These are phyloP conservation scores for Salix purpurea DNA, from an alignment of 345 rosid genomes.

Conservation along the genomic window DNA sequence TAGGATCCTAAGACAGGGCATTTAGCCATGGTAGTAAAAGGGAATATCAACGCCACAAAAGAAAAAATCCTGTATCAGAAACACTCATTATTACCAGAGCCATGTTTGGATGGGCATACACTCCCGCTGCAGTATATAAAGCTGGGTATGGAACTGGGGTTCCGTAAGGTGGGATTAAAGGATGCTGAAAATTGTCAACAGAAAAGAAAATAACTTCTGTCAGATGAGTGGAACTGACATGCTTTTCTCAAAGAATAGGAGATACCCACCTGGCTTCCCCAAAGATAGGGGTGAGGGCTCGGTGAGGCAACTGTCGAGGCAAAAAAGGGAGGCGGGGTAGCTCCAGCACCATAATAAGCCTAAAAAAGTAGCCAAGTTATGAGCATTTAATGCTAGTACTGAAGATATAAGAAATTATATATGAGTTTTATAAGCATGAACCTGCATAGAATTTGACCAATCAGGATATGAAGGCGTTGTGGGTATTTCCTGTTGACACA, in stretches of 20 bases:
- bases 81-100: conserved; percentile 45
- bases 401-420: neutral
- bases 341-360: conserved; percentile 95
- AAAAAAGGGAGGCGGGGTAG: conserved; percentile 74
- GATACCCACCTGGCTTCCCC: conserved; percentile 81
- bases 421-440: conserved; percentile 27
- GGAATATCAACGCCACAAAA: neutral
- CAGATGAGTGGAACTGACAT: neutral
- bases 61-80: neutral
- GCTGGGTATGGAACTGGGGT: conserved; percentile 91
- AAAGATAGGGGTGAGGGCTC: conserved; percentile 77
- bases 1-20: neutral
- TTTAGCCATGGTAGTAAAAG: neutral
- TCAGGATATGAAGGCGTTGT: conserved; percentile 67
- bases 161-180: conserved; percentile 82
- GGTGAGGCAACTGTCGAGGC: conserved; percentile 86
- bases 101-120: conserved; percentile 86
- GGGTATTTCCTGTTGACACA: conserved; percentile 56
- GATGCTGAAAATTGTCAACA: conserved; percentile 54
- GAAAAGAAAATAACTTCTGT: conserved; percentile 8
- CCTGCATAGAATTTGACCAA: conserved; percentile 93
- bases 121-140: conserved; percentile 83
- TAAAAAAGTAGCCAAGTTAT: conserved; percentile 29
- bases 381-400: conserved; percentile 13
- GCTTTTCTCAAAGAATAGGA: neutral